Conservation (phyloP, 73 alveolate species). For the Breviolum minutum region DNA sequence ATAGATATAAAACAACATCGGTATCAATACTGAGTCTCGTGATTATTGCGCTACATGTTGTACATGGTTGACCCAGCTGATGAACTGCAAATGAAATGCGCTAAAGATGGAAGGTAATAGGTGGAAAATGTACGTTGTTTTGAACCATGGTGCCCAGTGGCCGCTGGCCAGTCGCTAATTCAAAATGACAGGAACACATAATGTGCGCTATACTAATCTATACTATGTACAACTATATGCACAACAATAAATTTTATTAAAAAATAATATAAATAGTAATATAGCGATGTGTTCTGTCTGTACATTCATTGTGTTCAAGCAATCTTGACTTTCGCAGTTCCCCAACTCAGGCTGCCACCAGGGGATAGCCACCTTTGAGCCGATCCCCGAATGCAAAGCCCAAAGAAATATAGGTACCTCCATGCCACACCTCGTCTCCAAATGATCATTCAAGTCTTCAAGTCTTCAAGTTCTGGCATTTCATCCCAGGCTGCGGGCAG, state of each 20-base stretch:
- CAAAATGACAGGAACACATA: too few species aligned
- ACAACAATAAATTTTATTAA: neutral
- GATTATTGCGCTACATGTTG: too few species aligned
- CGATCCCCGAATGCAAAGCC: slow-evolving; percentile 63
- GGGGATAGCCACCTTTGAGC: slow-evolving; percentile 64
- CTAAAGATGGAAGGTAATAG: too few species aligned
- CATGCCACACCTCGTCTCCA: slow-evolving; percentile 70
- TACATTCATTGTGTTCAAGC: neutral
- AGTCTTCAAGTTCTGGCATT: neutral
- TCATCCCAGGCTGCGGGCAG: neutral
- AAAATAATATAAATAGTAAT: neutral
- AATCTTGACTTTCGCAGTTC: neutral
- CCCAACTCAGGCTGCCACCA: neutral
- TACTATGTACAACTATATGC: neutral
- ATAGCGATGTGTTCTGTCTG: neutral
- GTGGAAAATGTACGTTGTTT: too few species aligned
- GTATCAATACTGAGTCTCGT: too few species aligned
- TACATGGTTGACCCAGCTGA: too few species aligned
- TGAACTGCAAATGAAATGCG: too few species aligned
- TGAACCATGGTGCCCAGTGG: too few species aligned
- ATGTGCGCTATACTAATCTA: too few species aligned
- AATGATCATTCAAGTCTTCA: neutral
- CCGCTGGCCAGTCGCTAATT: too few species aligned
- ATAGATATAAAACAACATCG: too few species aligned
- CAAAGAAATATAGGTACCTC: slow-evolving; percentile 61